These are phyloP conservation scores for Umbellularia californica DNA, from an alignment of 164 flowering plant species.

Conservation along the genomic window DNA sequence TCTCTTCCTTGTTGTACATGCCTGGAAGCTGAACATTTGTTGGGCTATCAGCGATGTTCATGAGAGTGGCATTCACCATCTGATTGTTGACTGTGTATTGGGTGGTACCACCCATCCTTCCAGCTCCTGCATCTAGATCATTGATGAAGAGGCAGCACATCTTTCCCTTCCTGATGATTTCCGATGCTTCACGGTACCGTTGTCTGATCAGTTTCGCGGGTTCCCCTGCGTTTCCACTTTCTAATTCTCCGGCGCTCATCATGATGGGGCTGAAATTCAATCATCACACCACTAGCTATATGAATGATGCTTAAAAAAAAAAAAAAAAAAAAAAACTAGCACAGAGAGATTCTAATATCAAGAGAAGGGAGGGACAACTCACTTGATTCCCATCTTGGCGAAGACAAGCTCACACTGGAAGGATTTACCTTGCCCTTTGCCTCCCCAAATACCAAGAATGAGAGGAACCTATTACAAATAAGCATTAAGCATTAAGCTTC, in stretches of 20 bases:
- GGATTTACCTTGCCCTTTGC: conserved; percentile 63
- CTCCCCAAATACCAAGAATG: conserved; percentile 60
- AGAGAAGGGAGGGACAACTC: conserved; percentile 7
- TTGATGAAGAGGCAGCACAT: conserved; percentile 51
- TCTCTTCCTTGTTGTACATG: conserved; percentile 51
- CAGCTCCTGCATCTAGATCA: conserved; percentile 54
- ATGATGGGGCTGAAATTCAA: conserved; percentile 34
- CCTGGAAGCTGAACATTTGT: conserved; percentile 51
- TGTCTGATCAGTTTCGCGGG: conserved; percentile 46
- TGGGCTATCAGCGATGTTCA: conserved; percentile 58
- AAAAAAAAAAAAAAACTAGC: too few relatives aligned
- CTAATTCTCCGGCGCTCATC: conserved; percentile 52
- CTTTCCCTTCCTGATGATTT: conserved; percentile 42
- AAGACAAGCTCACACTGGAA: conserved; percentile 68
- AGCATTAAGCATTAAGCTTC: not conserved
- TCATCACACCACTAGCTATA: not conserved
- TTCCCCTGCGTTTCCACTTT: conserved; percentile 48
- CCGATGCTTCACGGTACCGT: conserved; percentile 49
- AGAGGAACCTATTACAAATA: conserved; percentile 43
- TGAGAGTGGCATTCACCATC: conserved; percentile 53
- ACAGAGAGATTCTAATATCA: not conserved
- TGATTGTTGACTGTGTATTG: conserved; percentile 59
- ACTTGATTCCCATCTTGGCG: conserved; percentile 49
- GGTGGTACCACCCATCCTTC: conserved; percentile 46
- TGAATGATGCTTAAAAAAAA: too few relatives aligned